Percentiles rank a stretch among this genome's conserved stretches.
phyloP scores from a whole-genome alignment of 805 yeast species.

The Pichia gijzeniarum region DNA sequence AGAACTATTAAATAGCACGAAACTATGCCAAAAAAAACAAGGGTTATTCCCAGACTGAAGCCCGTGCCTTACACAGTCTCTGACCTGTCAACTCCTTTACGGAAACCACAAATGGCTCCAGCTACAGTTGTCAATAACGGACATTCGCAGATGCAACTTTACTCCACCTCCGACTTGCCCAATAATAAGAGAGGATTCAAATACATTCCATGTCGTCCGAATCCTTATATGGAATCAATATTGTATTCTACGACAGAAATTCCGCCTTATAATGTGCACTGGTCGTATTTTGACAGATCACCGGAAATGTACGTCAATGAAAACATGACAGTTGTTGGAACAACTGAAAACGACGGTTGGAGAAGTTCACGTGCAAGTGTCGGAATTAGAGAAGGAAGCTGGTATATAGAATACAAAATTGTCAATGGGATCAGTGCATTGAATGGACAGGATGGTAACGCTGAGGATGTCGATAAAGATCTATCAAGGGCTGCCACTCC shows the following conservation, averaged over 20 bases:
- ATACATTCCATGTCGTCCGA: slow-evolving; percentile 72
- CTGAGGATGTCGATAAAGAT: slow-evolving; percentile 8
- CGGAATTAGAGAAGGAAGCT: slow-evolving; percentile 68
- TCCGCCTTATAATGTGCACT: slow-evolving; percentile 54
- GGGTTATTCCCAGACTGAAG: slow-evolving; percentile 27
- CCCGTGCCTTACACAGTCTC: slow-evolving; percentile 30
- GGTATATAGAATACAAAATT: slow-evolving; percentile 74
- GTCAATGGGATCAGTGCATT: slow-evolving; percentile 20
- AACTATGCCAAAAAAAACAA: slow-evolving; percentile 10
- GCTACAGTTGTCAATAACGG: slow-evolving; percentile 10
- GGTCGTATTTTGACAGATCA: slow-evolving; percentile 65
- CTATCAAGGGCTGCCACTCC: slow-evolving; percentile 8
- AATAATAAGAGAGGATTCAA: slow-evolving; percentile 73
- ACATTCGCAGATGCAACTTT: slow-evolving; percentile 25
- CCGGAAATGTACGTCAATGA: slow-evolving; percentile 43
- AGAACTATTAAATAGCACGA: background rate
- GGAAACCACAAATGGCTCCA: slow-evolving; percentile 19
- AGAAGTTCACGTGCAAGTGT: slow-evolving; percentile 69
- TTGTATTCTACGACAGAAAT: slow-evolving; percentile 69
- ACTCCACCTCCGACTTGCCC: slow-evolving; percentile 69
- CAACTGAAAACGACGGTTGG: slow-evolving; percentile 59
- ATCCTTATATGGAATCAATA: slow-evolving; percentile 48
- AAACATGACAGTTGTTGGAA: slow-evolving; percentile 41
- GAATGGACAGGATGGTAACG: slow-evolving; percentile 5
- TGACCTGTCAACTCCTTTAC: slow-evolving; percentile 22